Evolutionary conservation across 176 grass and related monocot genomes (phyloP).

Genomic region (Chloris gayana): DNA sequence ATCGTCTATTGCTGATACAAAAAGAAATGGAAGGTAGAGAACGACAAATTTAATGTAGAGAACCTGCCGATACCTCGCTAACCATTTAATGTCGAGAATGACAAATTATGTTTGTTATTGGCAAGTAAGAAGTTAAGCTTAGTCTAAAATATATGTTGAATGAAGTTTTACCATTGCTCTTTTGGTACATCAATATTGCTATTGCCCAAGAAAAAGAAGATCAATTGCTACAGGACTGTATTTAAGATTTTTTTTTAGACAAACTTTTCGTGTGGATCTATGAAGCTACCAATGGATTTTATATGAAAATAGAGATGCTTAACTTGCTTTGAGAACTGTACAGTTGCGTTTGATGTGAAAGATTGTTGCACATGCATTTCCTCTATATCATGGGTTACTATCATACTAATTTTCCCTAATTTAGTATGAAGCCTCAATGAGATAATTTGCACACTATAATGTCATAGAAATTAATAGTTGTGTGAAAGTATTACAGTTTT

Average conservation of each 20-base stretch:
- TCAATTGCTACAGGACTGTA: not conserved
- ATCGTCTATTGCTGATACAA: slow-evolving; percentile 7
- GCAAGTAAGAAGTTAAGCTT: not conserved
- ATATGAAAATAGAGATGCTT: slow-evolving; percentile 21
- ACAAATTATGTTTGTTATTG: not conserved
- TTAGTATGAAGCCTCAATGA: not conserved
- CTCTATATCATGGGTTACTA: not conserved
- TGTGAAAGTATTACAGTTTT: slow-evolving; percentile 15
- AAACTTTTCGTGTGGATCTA: not conserved
- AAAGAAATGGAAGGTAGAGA: slow-evolving; percentile 55
- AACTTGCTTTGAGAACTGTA: slow-evolving; percentile 5
- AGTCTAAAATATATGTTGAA: not conserved
- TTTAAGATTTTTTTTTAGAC: not conserved
- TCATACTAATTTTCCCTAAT: slow-evolving; percentile 8
- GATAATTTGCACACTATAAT: not conserved
- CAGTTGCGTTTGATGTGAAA: not conserved
- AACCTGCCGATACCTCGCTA: not conserved
- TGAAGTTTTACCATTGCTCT: slow-evolving; percentile 5
- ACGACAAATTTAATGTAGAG: too few relatives aligned
- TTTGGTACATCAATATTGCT: not conserved
- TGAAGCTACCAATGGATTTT: slow-evolving; percentile 11
- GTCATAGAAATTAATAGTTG: slow-evolving; percentile 1
- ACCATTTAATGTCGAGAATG: not conserved
- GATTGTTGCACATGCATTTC: not conserved
- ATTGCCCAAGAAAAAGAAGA: not conserved